Base-by-base conservation (phyloP, 2,329 filamentous ascomycete species). In the Zymoseptoria passerinii region DNA sequence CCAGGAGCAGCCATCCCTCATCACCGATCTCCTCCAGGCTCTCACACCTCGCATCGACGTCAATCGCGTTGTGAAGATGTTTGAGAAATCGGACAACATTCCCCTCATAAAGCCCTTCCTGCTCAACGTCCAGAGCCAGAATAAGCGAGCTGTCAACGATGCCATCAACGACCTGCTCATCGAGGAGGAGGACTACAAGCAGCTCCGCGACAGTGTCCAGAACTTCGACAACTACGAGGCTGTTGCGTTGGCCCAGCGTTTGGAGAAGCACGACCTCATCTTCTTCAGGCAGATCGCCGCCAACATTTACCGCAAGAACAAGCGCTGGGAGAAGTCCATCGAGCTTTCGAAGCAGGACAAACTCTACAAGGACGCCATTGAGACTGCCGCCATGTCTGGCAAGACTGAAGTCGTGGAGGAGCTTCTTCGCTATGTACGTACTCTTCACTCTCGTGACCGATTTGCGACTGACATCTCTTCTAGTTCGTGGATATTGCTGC, bases 161-260 rank as follows among this genome's bases (percentile, higher is more conserved):
- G 94, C 94, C 27, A 96, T 99, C 77, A 96, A 99, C 72, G 94
- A 99, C 72, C 78, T 99, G 52, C 80, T 99, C 68, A 99, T 99
- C 61, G 94, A 99, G 75, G 94, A 99, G 75, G 95, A 99, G 73
- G 95, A 99, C 73, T 92, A 99, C 83, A 97, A 99, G 86, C 96
- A 92, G 16, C 82, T 99, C 28, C 89, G 91, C 55, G 94, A 99
- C 76, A 99, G 94, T 1, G 92, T 96, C 9, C 90, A 96, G 78
- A 96, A 96, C 78, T 95, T 96, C 75, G 94, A 99, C 80, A 99
- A 99, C 78, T 99, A 97, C 72, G 95, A 99, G 73, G 88, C 92
- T 2, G 89, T 95, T 52, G 92, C 95, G 27, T 84, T 99, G 61
- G 95, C 94, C 1, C 83, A 89, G 72, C 89, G 94, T 57, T 81